These are phyloP conservation scores for Stromatinia cepivora DNA, from an alignment of 2,329 filamentous ascomycete genomes.

Conservation along the genomic window DNA sequence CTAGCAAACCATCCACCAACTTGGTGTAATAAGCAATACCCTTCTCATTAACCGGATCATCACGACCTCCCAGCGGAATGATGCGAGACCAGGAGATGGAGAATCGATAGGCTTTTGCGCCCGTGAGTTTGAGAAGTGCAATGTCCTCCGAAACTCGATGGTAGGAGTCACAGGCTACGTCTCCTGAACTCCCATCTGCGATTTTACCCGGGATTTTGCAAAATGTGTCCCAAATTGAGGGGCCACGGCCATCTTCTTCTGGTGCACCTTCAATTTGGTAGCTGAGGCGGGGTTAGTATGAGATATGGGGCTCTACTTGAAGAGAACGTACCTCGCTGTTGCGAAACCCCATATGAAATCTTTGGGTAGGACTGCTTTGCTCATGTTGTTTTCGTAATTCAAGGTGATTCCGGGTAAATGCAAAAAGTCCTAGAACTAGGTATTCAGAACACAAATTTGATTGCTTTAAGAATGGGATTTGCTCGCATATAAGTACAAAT, in stretches of 20 bases:
- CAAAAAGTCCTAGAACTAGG: not conserved
- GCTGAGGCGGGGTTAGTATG: conserved; percentile 47
- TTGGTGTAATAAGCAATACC: conserved; percentile 77
- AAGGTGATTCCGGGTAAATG: conserved; percentile 21
- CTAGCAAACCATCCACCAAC: conserved; percentile 75
- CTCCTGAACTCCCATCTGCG: conserved; percentile 72
- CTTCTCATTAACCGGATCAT: conserved; percentile 76
- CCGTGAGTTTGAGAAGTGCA: conserved; percentile 70
- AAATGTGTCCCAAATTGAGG: conserved; percentile 91
- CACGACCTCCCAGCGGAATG: conserved; percentile 79
- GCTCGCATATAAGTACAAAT: conserved; percentile 22
- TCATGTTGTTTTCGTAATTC: conserved; percentile 44
- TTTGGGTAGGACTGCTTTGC: conserved; percentile 53
- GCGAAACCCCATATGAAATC: conserved; percentile 81
- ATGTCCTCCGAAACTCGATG: conserved; percentile 77
- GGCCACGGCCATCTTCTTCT: conserved; percentile 73
- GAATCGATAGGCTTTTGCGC: conserved; percentile 77
- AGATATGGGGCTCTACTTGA: conserved; percentile 3
- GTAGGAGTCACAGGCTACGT: conserved; percentile 83
- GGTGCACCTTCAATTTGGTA: conserved; percentile 85
- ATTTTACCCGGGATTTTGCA: conserved; percentile 80
- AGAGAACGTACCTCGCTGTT: conserved; percentile 64
- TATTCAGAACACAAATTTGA: not conserved
- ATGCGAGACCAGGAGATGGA: conserved; percentile 83
- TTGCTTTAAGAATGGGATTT: not conserved